Evolutionary conservation across 2,329 filamentous ascomycete genomes (phyloP).

Genomic region (Penicillium fuscoglaucum): DNA sequence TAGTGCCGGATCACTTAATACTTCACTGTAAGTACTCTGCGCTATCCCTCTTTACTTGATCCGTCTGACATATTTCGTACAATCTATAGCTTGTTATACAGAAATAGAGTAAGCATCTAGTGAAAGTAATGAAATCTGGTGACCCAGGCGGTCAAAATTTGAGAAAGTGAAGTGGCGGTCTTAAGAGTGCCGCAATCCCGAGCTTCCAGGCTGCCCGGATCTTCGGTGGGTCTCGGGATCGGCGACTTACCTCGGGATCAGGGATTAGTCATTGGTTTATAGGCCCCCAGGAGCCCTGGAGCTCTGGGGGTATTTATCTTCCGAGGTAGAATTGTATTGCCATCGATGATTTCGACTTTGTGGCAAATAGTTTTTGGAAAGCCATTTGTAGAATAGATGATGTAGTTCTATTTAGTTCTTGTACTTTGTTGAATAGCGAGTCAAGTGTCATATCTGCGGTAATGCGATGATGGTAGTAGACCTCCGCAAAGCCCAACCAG

Average conservation of each 20-base stretch:
- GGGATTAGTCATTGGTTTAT: background rate
- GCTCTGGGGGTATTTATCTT: background rate
- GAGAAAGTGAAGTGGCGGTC: background rate
- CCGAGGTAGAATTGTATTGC: background rate
- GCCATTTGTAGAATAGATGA: background rate
- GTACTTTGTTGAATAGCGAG: background rate
- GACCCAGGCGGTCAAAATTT: background rate
- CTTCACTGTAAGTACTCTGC: background rate
- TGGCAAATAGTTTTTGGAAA: background rate
- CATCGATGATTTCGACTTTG: background rate
- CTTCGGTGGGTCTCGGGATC: slow-evolving; percentile 3
- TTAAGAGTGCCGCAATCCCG: background rate
- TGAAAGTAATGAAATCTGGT: background rate
- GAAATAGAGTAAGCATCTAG: background rate
- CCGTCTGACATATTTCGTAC: no score
- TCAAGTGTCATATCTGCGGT: slow-evolving; percentile 17
- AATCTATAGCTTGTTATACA: background rate
- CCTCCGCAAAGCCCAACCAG: no score
- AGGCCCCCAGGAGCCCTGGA: background rate
- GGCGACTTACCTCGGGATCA: background rate
- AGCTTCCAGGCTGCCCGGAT: background rate
- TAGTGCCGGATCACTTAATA: background rate
- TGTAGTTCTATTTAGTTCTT: background rate
- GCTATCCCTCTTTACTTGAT: background rate
- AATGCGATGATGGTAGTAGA: background rate